A percentile compares a stretch with the other conserved stretches of the same genome.
Evolutionary conservation across 1,284 basidiomycete genomes (phyloP).

Genomic region (Gymnopus androsaceus): DNA sequence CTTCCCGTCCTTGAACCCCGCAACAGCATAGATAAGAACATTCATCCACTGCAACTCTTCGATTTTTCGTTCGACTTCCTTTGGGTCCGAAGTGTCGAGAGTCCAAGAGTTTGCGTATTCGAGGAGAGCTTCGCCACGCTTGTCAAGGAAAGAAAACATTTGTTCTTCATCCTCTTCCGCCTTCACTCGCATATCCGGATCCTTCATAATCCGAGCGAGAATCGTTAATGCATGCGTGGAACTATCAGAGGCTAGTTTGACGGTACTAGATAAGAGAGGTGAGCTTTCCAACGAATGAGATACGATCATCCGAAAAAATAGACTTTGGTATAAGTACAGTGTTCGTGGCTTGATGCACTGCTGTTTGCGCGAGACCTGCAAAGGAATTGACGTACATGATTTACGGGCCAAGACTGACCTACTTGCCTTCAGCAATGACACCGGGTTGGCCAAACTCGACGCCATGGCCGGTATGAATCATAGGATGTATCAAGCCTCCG

Average conservation of each 20-base stretch:
- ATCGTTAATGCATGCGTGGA: slow-evolving; percentile 43
- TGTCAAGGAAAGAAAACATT: slow-evolving; percentile 26
- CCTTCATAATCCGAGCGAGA: slow-evolving; percentile 47
- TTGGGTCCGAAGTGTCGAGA: slow-evolving; percentile 32
- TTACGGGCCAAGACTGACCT: not conserved
- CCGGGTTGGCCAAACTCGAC: slow-evolving; percentile 64
- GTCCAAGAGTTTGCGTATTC: slow-evolving; percentile 54
- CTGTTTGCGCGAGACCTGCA: slow-evolving; percentile 46
- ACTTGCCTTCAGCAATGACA: slow-evolving; percentile 66
- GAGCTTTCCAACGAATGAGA: slow-evolving; percentile 21
- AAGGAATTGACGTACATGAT: too few species aligned
- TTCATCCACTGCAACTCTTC: slow-evolving; percentile 50
- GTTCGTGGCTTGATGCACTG: slow-evolving; percentile 37
- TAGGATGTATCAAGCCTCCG: slow-evolving; percentile 60
- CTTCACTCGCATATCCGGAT: slow-evolving; percentile 36
- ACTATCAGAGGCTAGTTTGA: slow-evolving; percentile 17
- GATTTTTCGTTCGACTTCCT: slow-evolving; percentile 43
- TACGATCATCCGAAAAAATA: slow-evolving; percentile 18
- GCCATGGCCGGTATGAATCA: slow-evolving; percentile 68
- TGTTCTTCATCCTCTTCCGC: slow-evolving; percentile 25
- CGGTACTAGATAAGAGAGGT: slow-evolving; percentile 14
- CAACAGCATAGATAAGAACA: slow-evolving; percentile 43
- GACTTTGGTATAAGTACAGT: too few species aligned
- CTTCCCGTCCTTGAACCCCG: slow-evolving; percentile 38
- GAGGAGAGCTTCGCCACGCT: slow-evolving; percentile 33